A percentile compares a stretch with the other conserved stretches of the same genome.
phyloP scores from a whole-genome alignment of 2,329 filamentous ascomycete genomes.

The Trichoderma harzianum region DNA sequence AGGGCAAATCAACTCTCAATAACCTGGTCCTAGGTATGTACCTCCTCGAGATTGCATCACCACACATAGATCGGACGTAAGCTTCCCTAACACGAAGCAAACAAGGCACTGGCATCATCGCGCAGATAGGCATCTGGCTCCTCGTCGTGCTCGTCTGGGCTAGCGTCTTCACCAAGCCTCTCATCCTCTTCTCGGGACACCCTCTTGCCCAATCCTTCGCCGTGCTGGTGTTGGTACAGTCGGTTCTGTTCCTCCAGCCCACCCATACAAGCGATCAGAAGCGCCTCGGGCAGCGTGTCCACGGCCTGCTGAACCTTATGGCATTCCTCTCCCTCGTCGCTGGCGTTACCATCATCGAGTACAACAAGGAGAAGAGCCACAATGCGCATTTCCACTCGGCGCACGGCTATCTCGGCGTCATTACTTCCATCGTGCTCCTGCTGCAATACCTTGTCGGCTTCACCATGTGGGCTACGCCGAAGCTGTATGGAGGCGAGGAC shows the following conservation, averaged over 20 bases:
- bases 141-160: constrained; percentile 76
- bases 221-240: constrained; percentile 72
- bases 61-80: background rate
- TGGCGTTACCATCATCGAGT: constrained; percentile 69
- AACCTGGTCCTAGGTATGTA: constrained; percentile 71
- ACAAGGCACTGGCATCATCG: constrained; percentile 70
- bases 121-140: constrained; percentile 74
- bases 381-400: constrained; percentile 73
- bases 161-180: constrained; percentile 62
- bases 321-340: constrained; percentile 59
- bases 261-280: constrained; percentile 78
- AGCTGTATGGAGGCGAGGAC: constrained; percentile 72
- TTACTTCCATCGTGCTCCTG: constrained; percentile 66
- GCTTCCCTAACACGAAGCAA: background rate
- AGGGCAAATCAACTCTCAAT: constrained; percentile 58
- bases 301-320: constrained; percentile 67
- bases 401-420: constrained; percentile 80
- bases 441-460: constrained; percentile 77
- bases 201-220: constrained; percentile 69
- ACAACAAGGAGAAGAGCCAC: constrained; percentile 73
- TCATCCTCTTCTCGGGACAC: constrained; percentile 85
- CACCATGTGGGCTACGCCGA: constrained; percentile 74
- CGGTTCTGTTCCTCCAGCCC: constrained; percentile 81
- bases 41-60: too few species aligned
- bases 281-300: constrained; percentile 53